Base-by-base conservation (phyloP, 176 grass and related monocot species). In the Oropetium thomaeum region DNA sequence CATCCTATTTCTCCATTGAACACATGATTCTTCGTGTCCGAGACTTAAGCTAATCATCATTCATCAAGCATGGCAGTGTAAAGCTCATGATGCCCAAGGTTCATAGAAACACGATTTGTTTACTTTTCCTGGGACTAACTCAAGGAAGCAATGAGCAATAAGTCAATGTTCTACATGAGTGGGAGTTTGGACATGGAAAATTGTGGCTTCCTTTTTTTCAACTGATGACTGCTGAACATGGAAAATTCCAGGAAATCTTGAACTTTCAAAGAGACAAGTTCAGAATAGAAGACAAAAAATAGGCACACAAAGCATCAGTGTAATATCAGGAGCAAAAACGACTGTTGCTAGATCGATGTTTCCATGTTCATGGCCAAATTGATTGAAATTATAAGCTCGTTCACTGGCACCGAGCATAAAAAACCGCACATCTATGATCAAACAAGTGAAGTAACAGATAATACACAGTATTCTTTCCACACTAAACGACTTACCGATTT, bases 401-500 rank as follows among this genome's bases (percentile, higher is more conserved):
- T 60, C 39, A 60, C 26, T 65, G 37, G 29, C 42, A 55, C 54
- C 33, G 30, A 63, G 34, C 32, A 58, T 58, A 65, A 71, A 44
- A 1, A 66, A 16, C 19, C 23, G 11, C 14, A 74, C 65, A 20
- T 39, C 5, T 69, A 49, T 51, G 52, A 75, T 23, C 4, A 32
- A 62, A 31, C 42, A 38, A 51, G 39, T 40, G 22, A 83, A 31
- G 22, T n/a, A 84, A 34, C 3, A 1, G 48, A 34, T 48, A 2
- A 26, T 52, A 8, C 0, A 5, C 37, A 47, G 39, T 37, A 51
- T 81, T 70, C 15, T 57, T 73, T 35, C 47, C 29, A 13, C 54
- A 35, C 37, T 62, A 81, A 30, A 57, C 30, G 67, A 57, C 42
- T 71, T 81, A 89, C 91, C 86, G 66, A 79, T 94, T 93, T 70